phyloP scores from a whole-genome alignment of 768 basidiomycete species.

The Rhizopogon roseolus region DNA sequence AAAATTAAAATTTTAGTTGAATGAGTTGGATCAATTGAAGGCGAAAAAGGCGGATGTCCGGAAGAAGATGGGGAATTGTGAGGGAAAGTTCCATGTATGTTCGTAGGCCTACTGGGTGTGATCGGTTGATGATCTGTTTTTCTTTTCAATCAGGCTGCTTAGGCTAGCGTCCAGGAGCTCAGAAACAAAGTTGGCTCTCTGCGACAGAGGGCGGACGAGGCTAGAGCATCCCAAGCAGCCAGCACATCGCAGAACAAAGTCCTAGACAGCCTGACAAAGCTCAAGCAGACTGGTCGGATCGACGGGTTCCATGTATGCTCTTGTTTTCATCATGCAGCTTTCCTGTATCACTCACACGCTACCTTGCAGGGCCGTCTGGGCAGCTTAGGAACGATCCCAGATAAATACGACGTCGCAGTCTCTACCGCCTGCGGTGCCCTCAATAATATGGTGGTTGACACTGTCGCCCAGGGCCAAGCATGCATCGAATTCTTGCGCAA shows the following conservation, averaged over 20 bases:
- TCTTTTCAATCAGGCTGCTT: slow-evolving; percentile 27
- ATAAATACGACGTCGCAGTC: slow-evolving; percentile 94
- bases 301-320: slow-evolving; percentile 83
- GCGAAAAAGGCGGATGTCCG: slow-evolving; percentile 22
- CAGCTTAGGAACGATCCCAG: slow-evolving; percentile 88
- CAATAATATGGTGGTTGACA: slow-evolving; percentile 89
- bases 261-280: slow-evolving; percentile 71
- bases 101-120: neutral
- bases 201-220: slow-evolving; percentile 81
- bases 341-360: neutral
- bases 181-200: slow-evolving; percentile 55
- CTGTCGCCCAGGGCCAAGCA: slow-evolving; percentile 82
- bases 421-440: slow-evolving; percentile 85
- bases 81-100: slow-evolving; percentile 50
- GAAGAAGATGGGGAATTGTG: slow-evolving; percentile 37
- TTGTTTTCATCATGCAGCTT: neutral
- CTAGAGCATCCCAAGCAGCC: slow-evolving; percentile 80
- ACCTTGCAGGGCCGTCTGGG: slow-evolving; percentile 80
- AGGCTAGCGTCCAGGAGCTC: slow-evolving; percentile 39
- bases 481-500: slow-evolving; percentile 90
- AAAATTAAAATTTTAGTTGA: slow-evolving; percentile 14
- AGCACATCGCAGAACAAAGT: slow-evolving; percentile 83
- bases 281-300: slow-evolving; percentile 77
- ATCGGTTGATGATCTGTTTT: neutral
- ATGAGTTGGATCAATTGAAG: slow-evolving; percentile 16